phyloP scores from a whole-genome alignment of 2,329 filamentous ascomycete species.

The Fusarium sterilihyphosum region DNA sequence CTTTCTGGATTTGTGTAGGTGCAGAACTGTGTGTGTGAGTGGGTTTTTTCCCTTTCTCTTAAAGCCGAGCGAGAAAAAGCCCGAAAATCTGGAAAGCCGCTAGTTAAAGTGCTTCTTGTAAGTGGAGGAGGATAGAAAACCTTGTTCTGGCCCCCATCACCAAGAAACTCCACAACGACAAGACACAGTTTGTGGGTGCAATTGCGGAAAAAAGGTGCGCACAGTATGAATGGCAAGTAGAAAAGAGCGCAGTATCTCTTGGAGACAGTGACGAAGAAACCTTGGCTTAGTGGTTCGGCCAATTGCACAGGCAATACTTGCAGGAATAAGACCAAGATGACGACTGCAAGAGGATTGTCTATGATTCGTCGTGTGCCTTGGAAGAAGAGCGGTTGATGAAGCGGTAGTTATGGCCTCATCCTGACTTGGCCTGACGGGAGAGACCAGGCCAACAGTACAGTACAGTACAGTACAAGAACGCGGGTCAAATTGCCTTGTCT shows the following conservation, averaged over 20 bases:
- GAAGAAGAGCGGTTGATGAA: conserved; percentile 1
- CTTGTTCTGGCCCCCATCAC: conserved; percentile 23
- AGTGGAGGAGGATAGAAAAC: conserved; percentile 1
- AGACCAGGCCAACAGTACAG: neutral
- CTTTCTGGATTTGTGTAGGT: conserved; percentile 17
- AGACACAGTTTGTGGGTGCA: conserved; percentile 11
- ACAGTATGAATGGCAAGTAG: conserved; percentile 29
- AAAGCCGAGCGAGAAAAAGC: conserved; percentile 1
- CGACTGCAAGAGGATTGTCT: neutral
- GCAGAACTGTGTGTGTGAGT: conserved; percentile 35
- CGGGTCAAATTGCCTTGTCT: neutral
- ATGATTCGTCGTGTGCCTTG: conserved; percentile 5
- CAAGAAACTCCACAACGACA: conserved; percentile 18
- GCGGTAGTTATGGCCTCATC: conserved; percentile 2
- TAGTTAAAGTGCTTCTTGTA: conserved; percentile 24
- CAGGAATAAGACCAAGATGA: conserved; percentile 25
- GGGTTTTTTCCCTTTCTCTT: conserved; percentile 5
- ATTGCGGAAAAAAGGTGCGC: conserved; percentile 11
- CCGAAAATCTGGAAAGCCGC: conserved; percentile 9
- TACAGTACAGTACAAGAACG: conserved; percentile 10
- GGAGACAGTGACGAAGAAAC: neutral
- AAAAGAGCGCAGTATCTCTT: neutral
- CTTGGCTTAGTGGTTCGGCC: conserved; percentile 17
- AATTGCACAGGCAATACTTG: conserved; percentile 14
- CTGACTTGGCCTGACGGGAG: neutral